Evolutionary conservation across 176 grass and related monocot species (phyloP).

Genomic region (Eragrostis curvula): DNA sequence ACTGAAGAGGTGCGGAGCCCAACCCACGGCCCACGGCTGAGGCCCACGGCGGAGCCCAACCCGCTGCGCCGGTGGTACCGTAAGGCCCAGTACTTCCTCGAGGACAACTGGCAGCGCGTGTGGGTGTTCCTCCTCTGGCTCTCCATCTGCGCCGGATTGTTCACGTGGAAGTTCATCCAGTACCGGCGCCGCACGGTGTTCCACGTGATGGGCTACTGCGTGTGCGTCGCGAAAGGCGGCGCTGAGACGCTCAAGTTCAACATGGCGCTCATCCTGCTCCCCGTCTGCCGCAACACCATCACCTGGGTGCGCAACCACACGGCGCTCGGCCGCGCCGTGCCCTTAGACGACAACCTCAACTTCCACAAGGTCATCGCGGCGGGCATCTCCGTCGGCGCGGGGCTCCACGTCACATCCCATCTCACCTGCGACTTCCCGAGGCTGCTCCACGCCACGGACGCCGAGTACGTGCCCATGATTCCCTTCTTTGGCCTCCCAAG

Average conservation of each 20-base stretch:
- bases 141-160: constrained; percentile 60
- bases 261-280: constrained; percentile 95
- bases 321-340: constrained; percentile 42
- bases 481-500: constrained; percentile 52
- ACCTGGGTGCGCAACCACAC: constrained; percentile 88
- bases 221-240: constrained; percentile 94
- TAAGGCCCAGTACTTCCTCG: constrained; percentile 62
- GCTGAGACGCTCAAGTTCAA: constrained; percentile 99
- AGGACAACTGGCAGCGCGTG: constrained; percentile 92
- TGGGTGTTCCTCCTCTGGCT: constrained; percentile 89
- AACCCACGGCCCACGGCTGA: constrained; percentile 72
- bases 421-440: constrained; percentile 95
- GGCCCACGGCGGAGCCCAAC: constrained; percentile 84
- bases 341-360: constrained; percentile 98
- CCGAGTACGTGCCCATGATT: constrained; percentile 64
- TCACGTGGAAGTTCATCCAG: constrained; percentile 88
- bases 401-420: constrained; percentile 70
- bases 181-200: constrained; percentile 70
- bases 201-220: constrained; percentile 95
- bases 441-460: constrained; percentile 65
- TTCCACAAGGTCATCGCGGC: constrained; percentile 97
- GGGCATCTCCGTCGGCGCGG: constrained; percentile 67
- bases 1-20: no score
- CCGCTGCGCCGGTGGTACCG: constrained; percentile 69
- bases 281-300: constrained; percentile 98